phyloP scores from a whole-genome alignment of 208 protist genomes.

The Acanthamoeba sp. region DNA sequence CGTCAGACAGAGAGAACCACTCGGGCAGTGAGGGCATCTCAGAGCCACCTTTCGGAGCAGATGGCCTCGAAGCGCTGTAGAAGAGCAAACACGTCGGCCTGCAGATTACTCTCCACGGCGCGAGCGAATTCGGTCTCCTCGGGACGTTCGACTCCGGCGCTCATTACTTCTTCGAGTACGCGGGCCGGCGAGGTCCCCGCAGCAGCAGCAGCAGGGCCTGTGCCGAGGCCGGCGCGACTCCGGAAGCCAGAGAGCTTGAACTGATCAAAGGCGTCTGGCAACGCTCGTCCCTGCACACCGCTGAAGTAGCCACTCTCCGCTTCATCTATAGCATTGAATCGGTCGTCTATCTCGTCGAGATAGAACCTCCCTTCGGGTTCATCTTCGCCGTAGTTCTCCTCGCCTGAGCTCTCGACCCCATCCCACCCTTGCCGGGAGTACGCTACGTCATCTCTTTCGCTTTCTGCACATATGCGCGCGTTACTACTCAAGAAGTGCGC shows the following conservation, averaged over 20 bases:
- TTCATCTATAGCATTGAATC: conserved; percentile 1
- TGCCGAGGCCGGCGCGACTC: neutral
- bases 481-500: too few relatives aligned
- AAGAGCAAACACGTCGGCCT: neutral
- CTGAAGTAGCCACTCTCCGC: neutral
- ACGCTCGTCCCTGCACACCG: neutral
- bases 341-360: neutral
- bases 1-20: neutral
- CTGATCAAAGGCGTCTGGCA: neutral
- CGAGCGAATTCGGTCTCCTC: conserved; percentile 1
- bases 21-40: neutral
- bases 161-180: neutral
- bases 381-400: neutral
- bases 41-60: neutral
- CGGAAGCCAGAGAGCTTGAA: neutral
- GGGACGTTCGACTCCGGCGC: neutral
- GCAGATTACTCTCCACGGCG: neutral
- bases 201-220: neutral
- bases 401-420: neutral
- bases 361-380: neutral
- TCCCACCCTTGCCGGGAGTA: neutral
- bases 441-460: too few relatives aligned
- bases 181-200: neutral
- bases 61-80: neutral
- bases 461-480: too few relatives aligned